Evolutionary conservation across 257 asterid species (phyloP), one percentile per base, ranked within the genome.

Genomic region (Buddleja alternifolia): DNA sequence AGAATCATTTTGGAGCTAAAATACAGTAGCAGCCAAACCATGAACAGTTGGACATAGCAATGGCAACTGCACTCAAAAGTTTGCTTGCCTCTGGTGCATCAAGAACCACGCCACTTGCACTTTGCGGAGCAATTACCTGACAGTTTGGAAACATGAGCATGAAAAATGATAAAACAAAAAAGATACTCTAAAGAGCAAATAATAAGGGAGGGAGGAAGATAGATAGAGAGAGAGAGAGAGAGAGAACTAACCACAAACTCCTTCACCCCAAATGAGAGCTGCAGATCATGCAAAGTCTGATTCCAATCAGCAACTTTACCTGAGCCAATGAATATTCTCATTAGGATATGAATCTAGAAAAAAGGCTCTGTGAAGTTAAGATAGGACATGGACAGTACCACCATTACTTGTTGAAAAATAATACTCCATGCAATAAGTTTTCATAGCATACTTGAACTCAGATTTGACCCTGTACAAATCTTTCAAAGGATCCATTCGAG

Each of bases 31-130:
- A 67, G 66, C 75, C 82, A 74, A 75, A 91, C 97, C 97, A 84
- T 63, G 95, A 87, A 83, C 95, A 84, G 82, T 85, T 89, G 74
- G 97, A 84, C 82, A 89, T 65, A 60, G 96, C 96, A 83, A 91
- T 91, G 73, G 97, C 95, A 77, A 89, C 95, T 45, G 95, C 95
- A 83, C 97, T 91, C 85, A 91, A 81, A 66, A 91, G 97, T 76
- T 91, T 91, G 93, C 93, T 89, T 55, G 96, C 95, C 85, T 89
- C 97, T 42, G 97, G 96, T 66, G 93, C 90, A 71, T 89, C 95
- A 72, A 91, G 95, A 80, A 91, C 90, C 72, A 88, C 96, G 7
- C 96, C 93, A 29, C 95, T 91, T 52, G 93, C 96, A 80, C 96
- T 91, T 74, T 85, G 95, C 6, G 96, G 97, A 53, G 96, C 90